Percentiles rank a stretch among this genome's conserved stretches.
Conservation (phyloP, 106 monocot genomes). For the Hemerocallis citrina region DNA sequence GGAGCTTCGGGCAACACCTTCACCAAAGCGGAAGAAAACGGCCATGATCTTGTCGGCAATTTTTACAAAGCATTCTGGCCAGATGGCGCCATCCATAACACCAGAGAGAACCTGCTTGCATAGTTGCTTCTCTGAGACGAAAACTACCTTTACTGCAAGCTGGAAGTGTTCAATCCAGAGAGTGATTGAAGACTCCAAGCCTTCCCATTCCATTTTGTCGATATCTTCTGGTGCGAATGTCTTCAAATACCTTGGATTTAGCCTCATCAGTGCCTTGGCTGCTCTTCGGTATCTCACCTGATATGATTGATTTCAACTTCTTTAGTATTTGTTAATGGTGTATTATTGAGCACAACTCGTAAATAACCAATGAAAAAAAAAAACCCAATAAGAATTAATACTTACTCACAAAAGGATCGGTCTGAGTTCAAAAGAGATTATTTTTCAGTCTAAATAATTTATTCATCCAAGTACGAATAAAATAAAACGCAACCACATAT, state of each 20-base stretch:
- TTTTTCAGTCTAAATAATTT: background rate
- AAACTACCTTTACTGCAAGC: slow-evolving; percentile 22
- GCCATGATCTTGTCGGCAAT: slow-evolving; percentile 50
- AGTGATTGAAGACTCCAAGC: slow-evolving; percentile 31
- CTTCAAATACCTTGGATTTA: slow-evolving; percentile 40
- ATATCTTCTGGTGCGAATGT: slow-evolving; percentile 39
- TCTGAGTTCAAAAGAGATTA: background rate
- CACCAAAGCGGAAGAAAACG: slow-evolving; percentile 59
- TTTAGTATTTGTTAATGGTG: too few species aligned
- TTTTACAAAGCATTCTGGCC: slow-evolving; percentile 48
- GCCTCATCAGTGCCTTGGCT: slow-evolving; percentile 48
- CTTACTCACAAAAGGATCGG: background rate
- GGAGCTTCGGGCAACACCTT: slow-evolving; percentile 45
- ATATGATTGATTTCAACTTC: background rate
- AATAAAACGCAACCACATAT: too few species aligned
- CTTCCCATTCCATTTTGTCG: slow-evolving; percentile 47
- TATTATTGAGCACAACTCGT: background rate
- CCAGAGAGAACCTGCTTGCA: slow-evolving; percentile 21
- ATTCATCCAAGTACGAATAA: too few species aligned
- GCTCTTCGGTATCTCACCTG: slow-evolving; percentile 45
- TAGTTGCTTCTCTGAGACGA: slow-evolving; percentile 40
- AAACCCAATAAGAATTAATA: background rate
- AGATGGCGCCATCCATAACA: slow-evolving; percentile 32
- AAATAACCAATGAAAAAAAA: background rate
- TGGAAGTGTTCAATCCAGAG: slow-evolving; percentile 43